A percentile compares a stretch with the other conserved stretches of the same genome.
Conservation (phyloP, 805 yeast species). For the Ogataea siamensis region DNA sequence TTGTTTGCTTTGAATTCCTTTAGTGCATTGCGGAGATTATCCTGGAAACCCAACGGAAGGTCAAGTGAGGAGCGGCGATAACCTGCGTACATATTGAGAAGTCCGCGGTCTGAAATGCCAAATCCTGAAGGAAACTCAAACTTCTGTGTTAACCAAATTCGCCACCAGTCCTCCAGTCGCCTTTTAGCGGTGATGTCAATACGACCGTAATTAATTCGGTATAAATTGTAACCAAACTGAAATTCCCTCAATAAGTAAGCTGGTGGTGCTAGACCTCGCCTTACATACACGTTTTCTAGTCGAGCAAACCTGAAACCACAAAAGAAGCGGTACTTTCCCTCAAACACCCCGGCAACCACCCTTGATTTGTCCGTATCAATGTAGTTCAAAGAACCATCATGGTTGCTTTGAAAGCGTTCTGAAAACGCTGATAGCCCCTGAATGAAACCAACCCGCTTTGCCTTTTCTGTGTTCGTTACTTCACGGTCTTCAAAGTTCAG, state of each 20-base stretch:
- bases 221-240: conserved; percentile 33
- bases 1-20: conserved; percentile 11
- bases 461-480: conserved; percentile 21
- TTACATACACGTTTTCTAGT: conserved; percentile 15
- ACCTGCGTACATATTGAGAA: conserved; percentile 32
- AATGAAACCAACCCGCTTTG: conserved; percentile 27
- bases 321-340: conserved; percentile 34
- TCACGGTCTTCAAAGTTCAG: conserved; percentile 22
- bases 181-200: conserved; percentile 16
- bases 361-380: conserved; percentile 37
- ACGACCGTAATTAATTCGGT: conserved; percentile 34
- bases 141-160: conserved; percentile 32
- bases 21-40: conserved; percentile 27
- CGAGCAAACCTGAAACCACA: conserved; percentile 27
- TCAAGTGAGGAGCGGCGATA: conserved; percentile 30
- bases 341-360: conserved; percentile 31
- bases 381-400: conserved; percentile 7
- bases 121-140: conserved; percentile 28
- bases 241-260: conserved; percentile 34
- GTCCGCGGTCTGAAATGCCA: conserved; percentile 33
- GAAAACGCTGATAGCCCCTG: conserved; percentile 31
- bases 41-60: conserved; percentile 31
- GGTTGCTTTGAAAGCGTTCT: conserved; percentile 18
- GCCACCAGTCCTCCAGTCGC: conserved; percentile 37
- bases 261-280: conserved; percentile 33